These are phyloP conservation scores for Coemansia reversa DNA, from an alignment of 192 early-diverging fungal genomes.

Conservation along the genomic window DNA sequence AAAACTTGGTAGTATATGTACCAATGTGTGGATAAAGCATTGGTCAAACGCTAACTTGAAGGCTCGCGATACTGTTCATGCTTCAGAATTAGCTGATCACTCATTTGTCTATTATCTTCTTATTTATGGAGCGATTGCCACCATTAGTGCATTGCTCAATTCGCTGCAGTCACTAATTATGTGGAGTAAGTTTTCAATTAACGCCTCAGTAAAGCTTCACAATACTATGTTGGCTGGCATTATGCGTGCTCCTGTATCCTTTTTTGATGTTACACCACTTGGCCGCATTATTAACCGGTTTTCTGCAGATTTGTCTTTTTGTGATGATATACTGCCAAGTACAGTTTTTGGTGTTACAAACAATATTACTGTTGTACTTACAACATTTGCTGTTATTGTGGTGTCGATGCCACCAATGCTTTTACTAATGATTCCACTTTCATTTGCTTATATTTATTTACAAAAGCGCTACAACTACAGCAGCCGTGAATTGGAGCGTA, in stretches of 20 bases:
- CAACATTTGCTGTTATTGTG: slow-evolving; percentile 60
- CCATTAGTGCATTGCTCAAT: slow-evolving; percentile 66
- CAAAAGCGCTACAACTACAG: slow-evolving; percentile 74
- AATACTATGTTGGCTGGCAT: slow-evolving; percentile 63
- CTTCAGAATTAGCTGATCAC: slow-evolving; percentile 16
- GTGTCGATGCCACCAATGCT: slow-evolving; percentile 66
- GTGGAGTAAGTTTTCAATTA: slow-evolving; percentile 82
- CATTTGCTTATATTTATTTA: slow-evolving; percentile 69
- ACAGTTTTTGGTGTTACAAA: slow-evolving; percentile 61
- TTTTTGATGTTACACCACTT: slow-evolving; percentile 78
- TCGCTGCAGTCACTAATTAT: slow-evolving; percentile 76
- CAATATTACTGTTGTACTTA: slow-evolving; percentile 58
- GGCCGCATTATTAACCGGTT: slow-evolving; percentile 79
- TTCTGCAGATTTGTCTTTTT: slow-evolving; percentile 61
- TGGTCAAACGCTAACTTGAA: slow-evolving; percentile 64
- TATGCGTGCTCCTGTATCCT: slow-evolving; percentile 69
- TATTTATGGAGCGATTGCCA: slow-evolving; percentile 79
- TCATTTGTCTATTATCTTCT: slow-evolving; percentile 63
- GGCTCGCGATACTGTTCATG: slow-evolving; percentile 7
- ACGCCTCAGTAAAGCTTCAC: slow-evolving; percentile 62
- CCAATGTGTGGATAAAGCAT: slow-evolving; percentile 71
- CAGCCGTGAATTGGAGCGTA: slow-evolving; percentile 83
- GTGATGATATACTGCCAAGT: slow-evolving; percentile 64
- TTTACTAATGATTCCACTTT: slow-evolving; percentile 67
- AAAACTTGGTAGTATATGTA: slow-evolving; percentile 56